These are phyloP conservation scores for Dothistroma pini DNA, from an alignment of 2,329 filamentous ascomycete species.

Conservation along the genomic window DNA sequence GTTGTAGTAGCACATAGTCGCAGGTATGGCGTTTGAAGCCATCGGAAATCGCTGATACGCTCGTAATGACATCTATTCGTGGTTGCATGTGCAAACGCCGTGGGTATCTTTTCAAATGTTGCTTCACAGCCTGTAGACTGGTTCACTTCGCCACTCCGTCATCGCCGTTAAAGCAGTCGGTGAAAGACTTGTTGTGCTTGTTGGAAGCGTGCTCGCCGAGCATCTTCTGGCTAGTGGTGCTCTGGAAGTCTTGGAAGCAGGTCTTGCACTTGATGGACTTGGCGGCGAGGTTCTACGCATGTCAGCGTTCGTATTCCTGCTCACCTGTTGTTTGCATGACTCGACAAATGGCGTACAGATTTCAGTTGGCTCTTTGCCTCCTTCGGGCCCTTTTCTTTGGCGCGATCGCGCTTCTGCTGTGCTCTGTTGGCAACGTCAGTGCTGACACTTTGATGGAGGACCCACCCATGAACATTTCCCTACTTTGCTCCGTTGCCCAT, in stretches of 20 bases:
- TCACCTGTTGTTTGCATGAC: too few species aligned
- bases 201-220: conserved; percentile 69
- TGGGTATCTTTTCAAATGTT: not conserved
- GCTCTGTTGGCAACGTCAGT: conserved; percentile 1
- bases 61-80: not conserved
- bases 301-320: too few species aligned
- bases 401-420: conserved; percentile 5
- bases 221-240: conserved; percentile 69
- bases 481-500: conserved; percentile 4
- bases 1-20: too few species aligned
- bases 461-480: not conserved
- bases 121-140: not conserved
- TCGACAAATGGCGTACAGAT: conserved; percentile 3
- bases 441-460: not conserved
- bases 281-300: conserved; percentile 62
- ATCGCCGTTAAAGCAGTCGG: conserved; percentile 59
- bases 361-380: conserved; percentile 8
- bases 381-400: conserved; percentile 1
- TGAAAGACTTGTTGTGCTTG: conserved; percentile 70
- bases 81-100: not conserved
- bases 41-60: not conserved
- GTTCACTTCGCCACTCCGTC: not conserved
- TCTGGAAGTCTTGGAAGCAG: conserved; percentile 76
- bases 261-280: conserved; percentile 72
- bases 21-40: too few species aligned